Evolutionary conservation across 75 land plant species (phyloP), one percentile per base, ranked within the genome.

Genomic region (Picea glauca): DNA sequence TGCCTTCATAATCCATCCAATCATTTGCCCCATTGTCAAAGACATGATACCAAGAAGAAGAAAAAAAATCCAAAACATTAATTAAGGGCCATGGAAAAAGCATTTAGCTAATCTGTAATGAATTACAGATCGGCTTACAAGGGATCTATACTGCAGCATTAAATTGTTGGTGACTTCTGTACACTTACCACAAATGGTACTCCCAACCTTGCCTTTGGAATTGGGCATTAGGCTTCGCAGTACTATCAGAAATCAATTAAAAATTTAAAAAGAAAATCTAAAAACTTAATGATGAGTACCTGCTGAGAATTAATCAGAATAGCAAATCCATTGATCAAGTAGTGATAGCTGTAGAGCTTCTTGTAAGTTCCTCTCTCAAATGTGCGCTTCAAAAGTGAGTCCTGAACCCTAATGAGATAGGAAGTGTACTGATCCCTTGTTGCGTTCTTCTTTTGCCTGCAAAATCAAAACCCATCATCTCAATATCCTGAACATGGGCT

Each of bases 261-360:
- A 43, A 33, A n/a, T 46, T 40, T 43, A 70, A n/a, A 43, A 43
- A 13, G 23, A 68, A 5, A 9, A 40, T 38, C 20, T 0, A 68
- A 40, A 68, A 68, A 20, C 35, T 20, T 8, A 43, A 38, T 40
- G 11, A 50, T 67, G 32, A 43, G 54, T 59, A 94, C 97, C 97
- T 94, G 94, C 54, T 85, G 88, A 57, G 87, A 77, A 23, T 91
- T 90, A 32, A 92, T 84, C 76, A 86, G 80, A 65, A 93, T 84
- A 54, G 97, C 83, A 81, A 94, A 94, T 43, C 97, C 97, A 85
- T 94, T 94, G 72, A 94, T 84, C 78, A 94, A 80, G 81, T 90
- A 90, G 67, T 94, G 94, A 78, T 94, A 94, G 83, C 97, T 94
- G 74, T 94, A 94, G 73, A 94, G 85, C 84, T 94, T 94, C 74